Evolutionary conservation across 2,329 filamentous ascomycete species (phyloP), one percentile per base, ranked within the genome.

Genomic region (Septoria linicola): DNA sequence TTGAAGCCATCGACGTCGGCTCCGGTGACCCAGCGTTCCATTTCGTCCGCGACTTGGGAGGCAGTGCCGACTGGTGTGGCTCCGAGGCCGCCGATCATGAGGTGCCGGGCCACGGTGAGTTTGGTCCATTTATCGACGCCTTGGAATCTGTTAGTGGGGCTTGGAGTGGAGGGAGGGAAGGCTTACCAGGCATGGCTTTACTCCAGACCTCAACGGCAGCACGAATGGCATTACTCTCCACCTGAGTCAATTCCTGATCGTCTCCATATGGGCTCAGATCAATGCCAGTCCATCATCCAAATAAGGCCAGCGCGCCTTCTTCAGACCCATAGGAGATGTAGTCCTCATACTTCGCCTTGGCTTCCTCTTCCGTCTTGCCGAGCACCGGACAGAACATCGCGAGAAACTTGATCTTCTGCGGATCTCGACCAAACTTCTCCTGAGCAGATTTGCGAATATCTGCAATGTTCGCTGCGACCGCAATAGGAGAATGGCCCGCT

Each of bases 1-100:
- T 88, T 89, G 68, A 88, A 89, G 0, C 85, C 84, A 61, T 88
- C 84, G 1, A 88, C 77, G 58, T 87, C 85, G 0, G 82, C 83
- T 64, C 86, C 84, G 4, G 72, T 63, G 0, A 87, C 72, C 84
- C 84, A 88, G 0, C 71, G 68, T 66, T 88, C 81, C 41, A 88
- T 72, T 20, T 77, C 75, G 61, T 88, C 84, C 0, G 82, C 84
- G 1, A 88, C 82, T 58, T 81, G 78, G 8, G 75, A 66, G 0
- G 84, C 73, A 0, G 81, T 86, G 0, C 85, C 84, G 0, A 87
- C 80, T 1, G 83, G 66, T 0, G 82, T 75, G 0, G 83, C 79
- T 0, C 83, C 82, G n/a, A 85, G 77, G 1, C 85, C 84, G 8
- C 84, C 84, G 10, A 87, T 74, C 14, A 77, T 80, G 37, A 87